Evolutionary conservation across 2,329 filamentous ascomycete genomes (phyloP).

Genomic region (Trichoderma simmonsii): DNA sequence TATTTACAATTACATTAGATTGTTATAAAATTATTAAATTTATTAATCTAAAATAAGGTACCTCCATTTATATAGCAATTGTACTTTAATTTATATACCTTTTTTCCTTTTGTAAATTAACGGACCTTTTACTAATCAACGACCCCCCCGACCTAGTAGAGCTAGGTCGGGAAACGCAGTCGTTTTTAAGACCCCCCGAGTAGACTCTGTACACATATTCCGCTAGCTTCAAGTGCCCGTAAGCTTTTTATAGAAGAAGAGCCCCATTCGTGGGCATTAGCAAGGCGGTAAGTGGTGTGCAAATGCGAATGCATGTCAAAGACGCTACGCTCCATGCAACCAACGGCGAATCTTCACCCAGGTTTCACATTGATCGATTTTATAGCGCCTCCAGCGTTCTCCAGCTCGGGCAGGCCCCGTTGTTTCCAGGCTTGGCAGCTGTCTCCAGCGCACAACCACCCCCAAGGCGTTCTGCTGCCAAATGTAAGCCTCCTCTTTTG

Average conservation of each 20-base stretch:
- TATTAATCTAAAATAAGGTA: too few species aligned
- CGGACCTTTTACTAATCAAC: too few species aligned
- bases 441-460: neutral
- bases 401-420: neutral
- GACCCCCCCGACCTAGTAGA: too few species aligned
- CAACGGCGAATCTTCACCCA: neutral
- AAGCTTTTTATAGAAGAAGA: neutral
- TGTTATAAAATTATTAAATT: too few species aligned
- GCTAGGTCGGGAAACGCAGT: too few species aligned
- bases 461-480: neutral
- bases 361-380: neutral
- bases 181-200: too few species aligned
- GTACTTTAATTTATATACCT: too few species aligned
- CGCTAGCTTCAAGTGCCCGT: neutral
- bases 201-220: neutral
- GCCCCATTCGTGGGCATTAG: neutral
- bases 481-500: conserved; percentile 14
- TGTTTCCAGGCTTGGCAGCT: conserved; percentile 6
- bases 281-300: neutral
- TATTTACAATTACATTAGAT: too few species aligned
- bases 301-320: neutral
- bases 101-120: too few species aligned
- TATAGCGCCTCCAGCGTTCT: neutral
- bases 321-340: neutral
- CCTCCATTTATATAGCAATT: too few species aligned